Evolutionary conservation across 306 rosid species (phyloP).

Genomic region (Cyamopsis tetragonoloba): DNA sequence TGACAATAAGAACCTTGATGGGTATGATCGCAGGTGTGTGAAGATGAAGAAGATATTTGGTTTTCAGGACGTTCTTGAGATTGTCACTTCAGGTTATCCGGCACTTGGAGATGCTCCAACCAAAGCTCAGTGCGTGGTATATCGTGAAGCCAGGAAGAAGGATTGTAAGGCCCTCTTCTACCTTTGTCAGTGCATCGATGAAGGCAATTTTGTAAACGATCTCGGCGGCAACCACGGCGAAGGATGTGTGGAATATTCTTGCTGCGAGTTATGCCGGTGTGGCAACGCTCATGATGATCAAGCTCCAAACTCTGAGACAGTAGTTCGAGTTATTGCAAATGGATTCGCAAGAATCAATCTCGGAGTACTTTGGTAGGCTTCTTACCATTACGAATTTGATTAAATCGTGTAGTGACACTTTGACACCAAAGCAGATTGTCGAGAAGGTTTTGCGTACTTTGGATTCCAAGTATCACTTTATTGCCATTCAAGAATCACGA

Average conservation of each 20-base stretch:
- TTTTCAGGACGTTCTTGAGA: no score
- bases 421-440: no score
- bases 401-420: not conserved
- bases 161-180: not conserved
- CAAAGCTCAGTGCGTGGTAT: no score
- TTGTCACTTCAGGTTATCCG: no score
- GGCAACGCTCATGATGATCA: not conserved
- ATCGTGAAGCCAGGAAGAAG: not conserved
- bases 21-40: no score
- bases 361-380: no score
- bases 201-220: not conserved
- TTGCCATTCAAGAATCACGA: not conserved
- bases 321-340: not conserved
- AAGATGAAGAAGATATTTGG: no score
- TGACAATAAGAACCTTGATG: no score
- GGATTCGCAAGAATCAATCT: no score
- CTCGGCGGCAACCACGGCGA: not conserved
- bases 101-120: no score
- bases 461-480: not conserved
- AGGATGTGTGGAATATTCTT: not conserved
- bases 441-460: not conserved
- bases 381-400: not conserved
- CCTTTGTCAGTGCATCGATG: not conserved
- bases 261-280: not conserved
- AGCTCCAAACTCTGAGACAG: not conserved